These are phyloP conservation scores for Lantana camara DNA, from an alignment of 257 asterid genomes.

Conservation along the genomic window DNA sequence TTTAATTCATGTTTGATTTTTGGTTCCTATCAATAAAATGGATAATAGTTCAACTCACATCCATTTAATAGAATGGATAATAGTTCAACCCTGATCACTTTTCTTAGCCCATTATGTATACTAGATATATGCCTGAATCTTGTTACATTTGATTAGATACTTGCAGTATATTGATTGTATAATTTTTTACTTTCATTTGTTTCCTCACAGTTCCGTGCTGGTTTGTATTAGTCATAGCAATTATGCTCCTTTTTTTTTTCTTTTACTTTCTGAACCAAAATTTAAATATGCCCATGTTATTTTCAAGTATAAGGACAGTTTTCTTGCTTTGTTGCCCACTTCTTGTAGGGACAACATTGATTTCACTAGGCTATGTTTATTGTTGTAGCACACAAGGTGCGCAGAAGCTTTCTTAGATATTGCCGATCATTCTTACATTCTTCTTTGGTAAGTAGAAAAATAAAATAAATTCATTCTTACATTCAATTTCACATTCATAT, in stretches of 20 bases:
- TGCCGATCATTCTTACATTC: too few relatives aligned
- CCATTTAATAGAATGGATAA: too few relatives aligned
- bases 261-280: not conserved
- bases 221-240: not conserved
- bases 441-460: too few relatives aligned
- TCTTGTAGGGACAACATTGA: slow-evolving; percentile 83
- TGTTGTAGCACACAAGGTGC: slow-evolving; percentile 86
- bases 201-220: not conserved
- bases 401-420: slow-evolving; percentile 13
- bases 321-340: slow-evolving; percentile 81
- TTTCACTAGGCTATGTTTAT: slow-evolving; percentile 80
- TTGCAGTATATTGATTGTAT: not conserved
- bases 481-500: not conserved
- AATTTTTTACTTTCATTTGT: not conserved
- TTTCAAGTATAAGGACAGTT: slow-evolving; percentile 76
- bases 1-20: not conserved
- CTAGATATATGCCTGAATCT: not conserved
- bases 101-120: not conserved
- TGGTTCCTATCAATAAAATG: not conserved
- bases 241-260: not conserved
- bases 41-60: too few relatives aligned
- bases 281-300: not conserved
- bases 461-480: too few relatives aligned
- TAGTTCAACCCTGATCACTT: too few relatives aligned
- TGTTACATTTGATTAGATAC: too few relatives aligned